Evolutionary conservation across 176 grass and related monocot species (phyloP).

Genomic region (Juncus inflexus): DNA sequence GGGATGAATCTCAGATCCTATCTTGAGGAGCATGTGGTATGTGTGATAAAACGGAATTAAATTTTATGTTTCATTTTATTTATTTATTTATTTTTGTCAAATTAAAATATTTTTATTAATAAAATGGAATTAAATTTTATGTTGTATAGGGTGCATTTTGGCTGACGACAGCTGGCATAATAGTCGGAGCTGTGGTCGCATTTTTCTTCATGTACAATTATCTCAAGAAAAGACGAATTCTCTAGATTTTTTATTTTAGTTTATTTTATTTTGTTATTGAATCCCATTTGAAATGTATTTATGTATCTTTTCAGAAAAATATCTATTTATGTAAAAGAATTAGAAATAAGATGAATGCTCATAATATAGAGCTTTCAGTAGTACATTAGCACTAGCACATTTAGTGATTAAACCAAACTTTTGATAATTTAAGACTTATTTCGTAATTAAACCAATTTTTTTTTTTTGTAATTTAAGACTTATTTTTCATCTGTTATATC

Average conservation of each 20-base stretch:
- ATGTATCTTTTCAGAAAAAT: too few species aligned
- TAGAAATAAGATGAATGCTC: too few species aligned
- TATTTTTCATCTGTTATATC: too few species aligned
- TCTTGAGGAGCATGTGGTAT: slow-evolving; percentile 77
- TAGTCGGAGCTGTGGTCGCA: slow-evolving; percentile 68
- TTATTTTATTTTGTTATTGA: too few species aligned
- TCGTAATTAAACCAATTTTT: too few species aligned
- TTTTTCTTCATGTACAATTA: slow-evolving; percentile 82
- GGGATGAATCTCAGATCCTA: slow-evolving; percentile 94
- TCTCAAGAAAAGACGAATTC: slow-evolving; percentile 76
- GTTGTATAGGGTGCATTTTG: slow-evolving; percentile 81
- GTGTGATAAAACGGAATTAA: slow-evolving; percentile 1
- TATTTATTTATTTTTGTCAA: slow-evolving; percentile 32
- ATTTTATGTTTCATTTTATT: slow-evolving; percentile 24
- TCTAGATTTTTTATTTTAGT: slow-evolving; percentile 36
- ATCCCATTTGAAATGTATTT: too few species aligned
- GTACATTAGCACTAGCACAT: too few species aligned
- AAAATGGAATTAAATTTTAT: not conserved
- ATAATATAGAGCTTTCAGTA: too few species aligned
- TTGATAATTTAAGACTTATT: too few species aligned
- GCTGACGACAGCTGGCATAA: slow-evolving; percentile 78
- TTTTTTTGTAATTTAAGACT: too few species aligned
- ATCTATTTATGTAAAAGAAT: too few species aligned
- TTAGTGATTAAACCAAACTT: too few species aligned
- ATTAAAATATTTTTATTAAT: not conserved